Conservation (phyloP, 495 filamentous ascomycete genomes). For the Letharia lupina region DNA sequence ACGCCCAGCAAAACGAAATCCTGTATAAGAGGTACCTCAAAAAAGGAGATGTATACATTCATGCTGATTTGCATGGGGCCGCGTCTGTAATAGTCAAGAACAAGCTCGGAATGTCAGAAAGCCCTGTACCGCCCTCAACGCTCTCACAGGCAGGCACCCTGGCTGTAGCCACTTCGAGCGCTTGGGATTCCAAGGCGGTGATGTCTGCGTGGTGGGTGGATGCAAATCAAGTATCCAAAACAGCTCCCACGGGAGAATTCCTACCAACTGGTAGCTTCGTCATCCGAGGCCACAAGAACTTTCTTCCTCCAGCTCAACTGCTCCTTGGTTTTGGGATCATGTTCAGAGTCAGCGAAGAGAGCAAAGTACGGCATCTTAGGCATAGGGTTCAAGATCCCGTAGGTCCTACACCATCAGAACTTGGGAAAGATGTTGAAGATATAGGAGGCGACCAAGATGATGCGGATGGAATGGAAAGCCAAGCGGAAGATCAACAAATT, state of each 20-base stretch:
- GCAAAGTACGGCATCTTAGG: conserved; percentile 68
- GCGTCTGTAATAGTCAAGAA: conserved; percentile 81
- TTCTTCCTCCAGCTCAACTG: conserved; percentile 78
- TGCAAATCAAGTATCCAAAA: conserved; percentile 81
- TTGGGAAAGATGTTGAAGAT: conserved; percentile 29
- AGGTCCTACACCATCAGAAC: conserved; percentile 28
- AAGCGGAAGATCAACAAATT: conserved; percentile 24
- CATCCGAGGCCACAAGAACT: conserved; percentile 79
- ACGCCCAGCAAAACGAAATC: conserved; percentile 84
- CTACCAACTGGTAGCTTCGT: conserved; percentile 67
- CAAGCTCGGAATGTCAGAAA: conserved; percentile 58
- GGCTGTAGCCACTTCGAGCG: conserved; percentile 71
- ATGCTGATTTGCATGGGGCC: conserved; percentile 83
- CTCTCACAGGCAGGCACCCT: conserved; percentile 82
- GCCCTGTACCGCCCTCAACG: conserved; percentile 84
- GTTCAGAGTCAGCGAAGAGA: conserved; percentile 85
- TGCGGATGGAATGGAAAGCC: conserved; percentile 25
- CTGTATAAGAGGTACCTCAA: conserved; percentile 76
- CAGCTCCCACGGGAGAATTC: conserved; percentile 66
- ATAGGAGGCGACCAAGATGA: conserved; percentile 29
- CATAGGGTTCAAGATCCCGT: conserved; percentile 50
- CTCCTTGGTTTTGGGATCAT: conserved; percentile 79
- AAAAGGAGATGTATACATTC: conserved; percentile 84
- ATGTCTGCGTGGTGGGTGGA: conserved; percentile 95
- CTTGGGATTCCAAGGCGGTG: conserved; percentile 92